Percentiles rank a stretch among this genome's conserved stretches.
phyloP scores from a whole-genome alignment of 805 yeast genomes.

The Candida succiphila region DNA sequence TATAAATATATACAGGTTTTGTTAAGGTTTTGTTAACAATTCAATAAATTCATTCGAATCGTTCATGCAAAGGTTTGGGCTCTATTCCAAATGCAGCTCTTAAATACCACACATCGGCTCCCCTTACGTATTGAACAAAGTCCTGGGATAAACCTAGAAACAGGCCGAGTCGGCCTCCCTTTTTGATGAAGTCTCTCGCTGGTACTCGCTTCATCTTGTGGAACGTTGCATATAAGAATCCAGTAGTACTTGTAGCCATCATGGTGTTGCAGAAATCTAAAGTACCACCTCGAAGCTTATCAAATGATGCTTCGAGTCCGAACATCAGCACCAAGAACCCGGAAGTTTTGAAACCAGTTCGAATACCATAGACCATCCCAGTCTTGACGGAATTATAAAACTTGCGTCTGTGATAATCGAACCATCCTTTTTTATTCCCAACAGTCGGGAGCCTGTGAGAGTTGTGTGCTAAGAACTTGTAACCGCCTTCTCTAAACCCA shows the following conservation, averaged over 20 bases:
- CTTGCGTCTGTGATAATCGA: slow-evolving; percentile 75
- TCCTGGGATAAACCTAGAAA: slow-evolving; percentile 62
- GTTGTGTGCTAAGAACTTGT: slow-evolving; percentile 65
- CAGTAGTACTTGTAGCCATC: slow-evolving; percentile 42
- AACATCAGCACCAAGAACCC: slow-evolving; percentile 39
- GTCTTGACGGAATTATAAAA: slow-evolving; percentile 59
- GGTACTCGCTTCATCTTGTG: slow-evolving; percentile 34
- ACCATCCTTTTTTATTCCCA: slow-evolving; percentile 84
- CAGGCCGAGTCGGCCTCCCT: slow-evolving; percentile 52
- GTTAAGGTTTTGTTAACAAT: too few species aligned
- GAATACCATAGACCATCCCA: slow-evolving; percentile 41
- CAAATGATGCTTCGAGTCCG: slow-evolving; percentile 53
- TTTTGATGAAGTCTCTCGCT: slow-evolving; percentile 29
- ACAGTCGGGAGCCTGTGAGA: slow-evolving; percentile 72
- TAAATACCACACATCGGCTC: slow-evolving; percentile 61
- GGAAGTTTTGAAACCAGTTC: slow-evolving; percentile 31
- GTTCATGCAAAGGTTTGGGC: slow-evolving; percentile 7
- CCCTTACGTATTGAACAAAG: slow-evolving; percentile 41
- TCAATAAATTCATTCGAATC: too few species aligned
- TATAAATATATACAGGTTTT: too few species aligned
- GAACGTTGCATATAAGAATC: slow-evolving; percentile 39
- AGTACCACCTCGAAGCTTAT: slow-evolving; percentile 33
- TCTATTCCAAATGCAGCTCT: slow-evolving; percentile 19
- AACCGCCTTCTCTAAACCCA: slow-evolving; percentile 47
- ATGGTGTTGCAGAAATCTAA: slow-evolving; percentile 56